These are phyloP conservation scores for Russula griseocarnosa DNA, from an alignment of 768 basidiomycete genomes.

Conservation along the genomic window DNA sequence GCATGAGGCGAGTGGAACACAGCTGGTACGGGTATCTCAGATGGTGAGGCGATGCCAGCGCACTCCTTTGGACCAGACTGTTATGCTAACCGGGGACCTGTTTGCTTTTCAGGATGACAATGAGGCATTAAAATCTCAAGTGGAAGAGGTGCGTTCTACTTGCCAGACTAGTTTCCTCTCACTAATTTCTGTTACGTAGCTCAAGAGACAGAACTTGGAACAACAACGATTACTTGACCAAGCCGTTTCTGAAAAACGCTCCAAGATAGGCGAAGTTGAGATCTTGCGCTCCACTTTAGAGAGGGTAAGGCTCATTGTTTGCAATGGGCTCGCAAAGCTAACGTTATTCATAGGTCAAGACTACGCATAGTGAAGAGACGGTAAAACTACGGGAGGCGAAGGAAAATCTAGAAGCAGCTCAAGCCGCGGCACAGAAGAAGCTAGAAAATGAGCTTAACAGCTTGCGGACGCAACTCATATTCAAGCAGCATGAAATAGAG, in stretches of 20 bases:
- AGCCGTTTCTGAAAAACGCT: conserved; percentile 26
- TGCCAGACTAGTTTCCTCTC: not conserved
- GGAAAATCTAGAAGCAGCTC: conserved; percentile 23
- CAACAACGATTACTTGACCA: conserved; percentile 20
- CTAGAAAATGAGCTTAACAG: conserved; percentile 27
- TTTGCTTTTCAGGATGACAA: not conserved
- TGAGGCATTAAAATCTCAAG: conserved; percentile 7
- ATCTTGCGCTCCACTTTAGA: conserved; percentile 25
- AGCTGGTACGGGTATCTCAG: not conserved
- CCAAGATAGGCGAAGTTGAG: conserved; percentile 27
- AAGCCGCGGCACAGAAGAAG: conserved; percentile 8
- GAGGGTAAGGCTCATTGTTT: conserved; percentile 12
- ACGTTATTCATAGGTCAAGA: conserved; percentile 1
- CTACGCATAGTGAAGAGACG: conserved; percentile 20
- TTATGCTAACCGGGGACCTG: not conserved
- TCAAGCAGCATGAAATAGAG: conserved; percentile 27
- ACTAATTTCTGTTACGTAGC: conserved; percentile 1
- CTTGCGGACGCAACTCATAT: conserved; percentile 26
- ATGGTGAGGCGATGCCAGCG: not conserved
- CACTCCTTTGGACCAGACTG: not conserved
- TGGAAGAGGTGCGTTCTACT: conserved; percentile 16
- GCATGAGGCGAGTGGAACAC: not conserved
- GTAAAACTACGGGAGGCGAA: conserved; percentile 24
- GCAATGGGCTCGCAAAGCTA: not conserved
- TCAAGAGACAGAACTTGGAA: conserved; percentile 18